These are phyloP conservation scores for Crepidotus variabilis DNA, from an alignment of 768 basidiomycete species.

Conservation along the genomic window DNA sequence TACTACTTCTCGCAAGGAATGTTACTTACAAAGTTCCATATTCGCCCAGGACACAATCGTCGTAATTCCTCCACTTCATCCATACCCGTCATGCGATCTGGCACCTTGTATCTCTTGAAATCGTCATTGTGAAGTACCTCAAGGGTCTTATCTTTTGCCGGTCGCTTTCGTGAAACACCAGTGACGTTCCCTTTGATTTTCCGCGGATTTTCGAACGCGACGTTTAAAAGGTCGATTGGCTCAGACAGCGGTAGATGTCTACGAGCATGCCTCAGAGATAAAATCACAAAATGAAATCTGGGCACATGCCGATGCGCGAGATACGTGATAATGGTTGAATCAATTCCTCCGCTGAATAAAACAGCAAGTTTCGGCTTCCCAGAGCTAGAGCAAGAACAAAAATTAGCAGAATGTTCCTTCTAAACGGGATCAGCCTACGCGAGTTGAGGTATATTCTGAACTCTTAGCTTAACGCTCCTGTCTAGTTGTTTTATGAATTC, in stretches of 20 bases:
- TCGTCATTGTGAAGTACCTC: conserved; percentile 76
- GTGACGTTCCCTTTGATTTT: conserved; percentile 54
- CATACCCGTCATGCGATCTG: conserved; percentile 82
- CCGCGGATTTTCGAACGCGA: conserved; percentile 95
- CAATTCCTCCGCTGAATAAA: conserved; percentile 95
- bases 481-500: conserved; percentile 53
- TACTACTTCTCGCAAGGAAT: conserved; percentile 1
- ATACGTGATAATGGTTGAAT: conserved; percentile 80
- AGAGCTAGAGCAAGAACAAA: conserved; percentile 15
- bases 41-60: conserved; percentile 68
- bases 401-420: not conserved
- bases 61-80: conserved; percentile 76
- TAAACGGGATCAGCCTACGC: conserved; percentile 22
- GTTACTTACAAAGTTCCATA: conserved; percentile 86
- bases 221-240: conserved; percentile 89
- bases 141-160: conserved; percentile 25
- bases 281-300: not conserved
- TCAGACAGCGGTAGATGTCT: conserved; percentile 75
- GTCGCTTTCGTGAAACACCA: conserved; percentile 22
- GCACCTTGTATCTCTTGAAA: conserved; percentile 80
- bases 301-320: conserved; percentile 66
- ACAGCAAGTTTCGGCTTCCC: conserved; percentile 67
- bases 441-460: conserved; percentile 61
- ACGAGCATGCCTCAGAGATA: conserved; percentile 3
- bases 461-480: conserved; percentile 62